Percentiles rank a stretch among this genome's conserved stretches.
Conservation (phyloP, 345 rosid genomes). For the Noccaea caerulescens region DNA sequence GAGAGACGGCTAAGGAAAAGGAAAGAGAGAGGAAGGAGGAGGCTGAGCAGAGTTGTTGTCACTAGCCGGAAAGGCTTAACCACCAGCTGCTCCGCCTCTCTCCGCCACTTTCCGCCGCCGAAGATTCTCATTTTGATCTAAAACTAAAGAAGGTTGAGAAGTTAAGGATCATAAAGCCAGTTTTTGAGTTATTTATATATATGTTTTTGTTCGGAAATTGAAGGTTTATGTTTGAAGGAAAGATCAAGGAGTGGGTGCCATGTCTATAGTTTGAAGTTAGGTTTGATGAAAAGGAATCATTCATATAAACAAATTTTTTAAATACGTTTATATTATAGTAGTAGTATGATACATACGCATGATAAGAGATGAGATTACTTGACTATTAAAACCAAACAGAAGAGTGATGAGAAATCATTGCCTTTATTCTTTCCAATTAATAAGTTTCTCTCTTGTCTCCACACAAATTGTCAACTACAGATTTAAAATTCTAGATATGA, state of each 20-base stretch:
- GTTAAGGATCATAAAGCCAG: constrained; percentile 23
- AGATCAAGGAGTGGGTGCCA: constrained; percentile 59
- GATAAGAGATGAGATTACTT: constrained; percentile 26
- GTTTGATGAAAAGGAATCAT: constrained; percentile 43
- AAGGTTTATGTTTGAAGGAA: constrained; percentile 43
- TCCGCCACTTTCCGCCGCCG: constrained; percentile 32
- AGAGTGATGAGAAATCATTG: constrained; percentile 41
- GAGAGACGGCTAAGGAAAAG: constrained; percentile 69
- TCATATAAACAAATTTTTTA: background rate
- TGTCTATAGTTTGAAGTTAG: constrained; percentile 55
- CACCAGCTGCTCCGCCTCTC: constrained; percentile 37
- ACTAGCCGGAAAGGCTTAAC: constrained; percentile 53
- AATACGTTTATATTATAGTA: constrained; percentile 15
- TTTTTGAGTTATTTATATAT: constrained; percentile 31
- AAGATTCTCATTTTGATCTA: constrained; percentile 9
- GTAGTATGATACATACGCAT: constrained; percentile 29
- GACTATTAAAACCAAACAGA: constrained; percentile 17
- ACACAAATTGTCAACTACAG: constrained; percentile 35
- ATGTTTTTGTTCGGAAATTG: background rate
- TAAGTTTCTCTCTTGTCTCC: constrained; percentile 28
- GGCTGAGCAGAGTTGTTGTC: constrained; percentile 60
- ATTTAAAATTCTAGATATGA: background rate
- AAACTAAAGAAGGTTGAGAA: background rate
- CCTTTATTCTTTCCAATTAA: constrained; percentile 35
- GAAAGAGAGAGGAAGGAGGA: constrained; percentile 73